These are phyloP conservation scores for Rutstroemia sydowiana DNA, from an alignment of 2,329 filamentous ascomycete genomes.

Conservation along the genomic window DNA sequence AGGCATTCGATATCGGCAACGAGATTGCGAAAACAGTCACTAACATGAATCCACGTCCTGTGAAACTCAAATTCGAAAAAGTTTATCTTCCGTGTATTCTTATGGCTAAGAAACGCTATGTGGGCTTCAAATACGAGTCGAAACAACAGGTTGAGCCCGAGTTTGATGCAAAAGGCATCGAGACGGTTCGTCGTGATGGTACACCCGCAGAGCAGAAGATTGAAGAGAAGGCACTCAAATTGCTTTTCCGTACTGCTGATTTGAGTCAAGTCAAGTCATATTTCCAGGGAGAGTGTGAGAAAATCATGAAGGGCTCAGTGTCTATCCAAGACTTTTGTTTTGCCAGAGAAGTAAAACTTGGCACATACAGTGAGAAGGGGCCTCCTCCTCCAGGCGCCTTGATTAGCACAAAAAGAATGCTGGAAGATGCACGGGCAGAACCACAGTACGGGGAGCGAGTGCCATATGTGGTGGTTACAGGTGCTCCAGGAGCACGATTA, in stretches of 20 bases:
- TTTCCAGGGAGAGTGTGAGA: conserved; percentile 82
- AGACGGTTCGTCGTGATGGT: conserved; percentile 90
- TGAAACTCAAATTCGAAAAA: conserved; percentile 98
- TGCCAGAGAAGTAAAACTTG: conserved; percentile 82
- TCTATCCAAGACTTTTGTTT: conserved; percentile 96
- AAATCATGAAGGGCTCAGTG: conserved; percentile 83
- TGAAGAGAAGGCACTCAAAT: conserved; percentile 81
- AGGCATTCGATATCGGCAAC: conserved; percentile 87
- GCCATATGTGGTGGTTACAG: conserved; percentile 87
- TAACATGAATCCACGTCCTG: conserved; percentile 77
- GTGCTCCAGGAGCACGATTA: conserved; percentile 76
- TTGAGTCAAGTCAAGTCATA: conserved; percentile 82
- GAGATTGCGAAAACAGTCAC: conserved; percentile 88
- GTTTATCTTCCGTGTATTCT: conserved; percentile 94
- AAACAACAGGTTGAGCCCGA: conserved; percentile 69
- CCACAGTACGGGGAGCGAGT: conserved; percentile 94
- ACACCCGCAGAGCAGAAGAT: conserved; percentile 96
- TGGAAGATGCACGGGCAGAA: conserved; percentile 76
- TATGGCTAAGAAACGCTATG: conserved; percentile 94
- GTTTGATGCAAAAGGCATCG: conserved; percentile 97
- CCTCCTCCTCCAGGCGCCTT: conserved; percentile 79
- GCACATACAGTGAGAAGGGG: conserved; percentile 77
- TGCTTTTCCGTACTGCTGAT: conserved; percentile 85
- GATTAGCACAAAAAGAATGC: conserved; percentile 80
- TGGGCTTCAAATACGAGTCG: conserved; percentile 92